phyloP scores from a whole-genome alignment of 768 basidiomycete species.

The Tricholoma matsutake region DNA sequence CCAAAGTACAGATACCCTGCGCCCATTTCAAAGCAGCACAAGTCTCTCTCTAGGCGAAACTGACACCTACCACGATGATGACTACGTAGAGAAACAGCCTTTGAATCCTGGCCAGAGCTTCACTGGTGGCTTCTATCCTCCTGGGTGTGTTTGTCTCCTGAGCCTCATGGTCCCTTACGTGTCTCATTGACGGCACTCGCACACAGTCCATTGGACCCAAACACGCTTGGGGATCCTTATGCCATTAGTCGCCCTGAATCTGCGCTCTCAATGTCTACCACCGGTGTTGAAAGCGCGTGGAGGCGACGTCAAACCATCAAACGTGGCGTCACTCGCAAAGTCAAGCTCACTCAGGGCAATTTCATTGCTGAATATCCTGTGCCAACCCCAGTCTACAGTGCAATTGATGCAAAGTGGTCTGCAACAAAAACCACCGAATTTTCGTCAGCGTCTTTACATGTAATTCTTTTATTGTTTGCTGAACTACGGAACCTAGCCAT shows the following conservation, averaged over 20 bases:
- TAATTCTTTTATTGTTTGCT: background rate
- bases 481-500: constrained; percentile 44
- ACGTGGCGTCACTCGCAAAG: constrained; percentile 88
- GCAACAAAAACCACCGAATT: constrained; percentile 80
- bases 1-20: constrained; percentile 33
- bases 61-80: constrained; percentile 58
- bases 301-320: constrained; percentile 86
- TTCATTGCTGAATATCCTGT: constrained; percentile 90
- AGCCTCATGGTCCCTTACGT: background rate
- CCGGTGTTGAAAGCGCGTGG: constrained; percentile 59
- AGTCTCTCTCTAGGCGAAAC: constrained; percentile 48
- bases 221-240: constrained; percentile 67
- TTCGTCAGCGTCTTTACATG: constrained; percentile 52
- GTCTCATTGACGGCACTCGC: constrained; percentile 9
- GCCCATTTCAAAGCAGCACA: constrained; percentile 56
- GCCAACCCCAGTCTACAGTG: constrained; percentile 78
- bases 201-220: constrained; percentile 49
- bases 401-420: constrained; percentile 80
- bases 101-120: constrained; percentile 57
- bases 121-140: constrained; percentile 70
- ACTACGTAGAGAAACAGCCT: constrained; percentile 74
- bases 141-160: constrained; percentile 46
- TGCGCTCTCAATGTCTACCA: constrained; percentile 49
- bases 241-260: constrained; percentile 43
- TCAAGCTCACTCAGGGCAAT: constrained; percentile 91